Evolutionary conservation across 257 asterid species (phyloP).

Genomic region (Rehmannia glutinosa): DNA sequence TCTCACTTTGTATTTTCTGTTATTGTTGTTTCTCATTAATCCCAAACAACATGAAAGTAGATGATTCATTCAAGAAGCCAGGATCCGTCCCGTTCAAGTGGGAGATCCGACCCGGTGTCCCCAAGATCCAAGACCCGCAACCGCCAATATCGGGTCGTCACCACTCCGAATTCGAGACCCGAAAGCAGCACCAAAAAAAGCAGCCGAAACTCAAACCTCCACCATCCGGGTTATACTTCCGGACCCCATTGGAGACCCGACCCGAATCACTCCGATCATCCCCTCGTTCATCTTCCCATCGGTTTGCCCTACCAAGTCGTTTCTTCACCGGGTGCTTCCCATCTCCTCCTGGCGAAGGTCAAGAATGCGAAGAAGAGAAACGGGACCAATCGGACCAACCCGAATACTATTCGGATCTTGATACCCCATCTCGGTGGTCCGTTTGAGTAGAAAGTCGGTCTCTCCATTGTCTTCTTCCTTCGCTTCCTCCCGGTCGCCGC

Average conservation of each 20-base stretch:
- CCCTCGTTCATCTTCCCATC: slow-evolving; percentile 28
- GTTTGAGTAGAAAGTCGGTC: slow-evolving; percentile 37
- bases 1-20: neutral
- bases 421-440: slow-evolving; percentile 37
- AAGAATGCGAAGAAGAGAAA: slow-evolving; percentile 23
- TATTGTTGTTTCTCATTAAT: neutral
- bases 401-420: slow-evolving; percentile 47
- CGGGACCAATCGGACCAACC: slow-evolving; percentile 1
- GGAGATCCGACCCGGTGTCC: slow-evolving; percentile 92
- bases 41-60: slow-evolving; percentile 28
- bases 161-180: neutral
- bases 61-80: slow-evolving; percentile 59
- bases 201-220: slow-evolving; percentile 56
- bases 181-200: slow-evolving; percentile 15
- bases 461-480: slow-evolving; percentile 42
- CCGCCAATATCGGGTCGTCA: neutral
- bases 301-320: slow-evolving; percentile 29
- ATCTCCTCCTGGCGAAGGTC: slow-evolving; percentile 27
- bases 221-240: slow-evolving; percentile 42
- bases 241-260: slow-evolving; percentile 31
- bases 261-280: slow-evolving; percentile 32
- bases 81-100: slow-evolving; percentile 81
- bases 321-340: slow-evolving; percentile 49
- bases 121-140: slow-evolving; percentile 35
- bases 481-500: slow-evolving; percentile 34